phyloP scores from a whole-genome alignment of 2,329 filamentous ascomycete species.

The Fusarium lateritium region DNA sequence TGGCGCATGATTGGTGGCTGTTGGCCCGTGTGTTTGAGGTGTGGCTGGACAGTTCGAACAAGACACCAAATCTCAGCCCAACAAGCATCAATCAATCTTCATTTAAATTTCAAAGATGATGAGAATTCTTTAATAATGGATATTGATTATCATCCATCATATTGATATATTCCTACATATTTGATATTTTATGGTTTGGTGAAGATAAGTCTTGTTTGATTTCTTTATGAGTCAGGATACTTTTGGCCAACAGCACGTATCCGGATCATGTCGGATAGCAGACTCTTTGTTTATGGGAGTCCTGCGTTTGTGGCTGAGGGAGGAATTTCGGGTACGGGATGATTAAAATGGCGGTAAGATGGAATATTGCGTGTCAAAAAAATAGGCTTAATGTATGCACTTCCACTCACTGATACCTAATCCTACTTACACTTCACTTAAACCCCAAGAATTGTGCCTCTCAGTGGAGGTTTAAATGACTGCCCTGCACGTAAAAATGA shows the following conservation, averaged over 20 bases:
- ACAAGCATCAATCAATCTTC: no score
- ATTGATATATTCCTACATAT: no score
- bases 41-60: not conserved
- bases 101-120: no score
- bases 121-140: no score
- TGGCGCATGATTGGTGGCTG: constrained; percentile 16
- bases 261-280: constrained; percentile 6
- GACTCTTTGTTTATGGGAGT: not conserved
- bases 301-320: not conserved
- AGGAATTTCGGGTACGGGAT: not conserved
- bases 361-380: not conserved
- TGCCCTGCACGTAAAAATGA: constrained; percentile 9
- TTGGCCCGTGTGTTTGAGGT: not conserved
- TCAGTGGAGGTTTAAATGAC: constrained; percentile 9
- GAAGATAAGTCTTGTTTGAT: no score
- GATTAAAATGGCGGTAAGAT: not conserved
- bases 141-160: no score
- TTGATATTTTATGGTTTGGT: no score
- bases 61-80: not conserved
- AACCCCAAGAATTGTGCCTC: no score
- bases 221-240: no score
- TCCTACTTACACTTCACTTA: not conserved
- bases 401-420: not conserved
- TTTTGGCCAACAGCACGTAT: not conserved
- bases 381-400: not conserved